Evolutionary conservation across 441 rosid species (phyloP).

Genomic region (Arabidopsis lyrata): DNA sequence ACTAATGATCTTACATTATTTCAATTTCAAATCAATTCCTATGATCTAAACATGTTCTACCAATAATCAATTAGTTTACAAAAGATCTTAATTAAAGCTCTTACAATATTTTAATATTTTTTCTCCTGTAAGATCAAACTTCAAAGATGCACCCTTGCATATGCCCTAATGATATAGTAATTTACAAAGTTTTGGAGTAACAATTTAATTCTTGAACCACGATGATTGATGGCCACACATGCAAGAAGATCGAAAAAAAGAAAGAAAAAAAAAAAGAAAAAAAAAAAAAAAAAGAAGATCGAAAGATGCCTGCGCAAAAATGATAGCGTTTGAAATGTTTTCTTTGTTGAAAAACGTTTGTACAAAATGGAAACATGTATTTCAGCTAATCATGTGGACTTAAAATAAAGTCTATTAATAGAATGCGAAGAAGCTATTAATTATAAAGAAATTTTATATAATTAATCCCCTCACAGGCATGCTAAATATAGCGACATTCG

Average conservation of each 20-base stretch:
- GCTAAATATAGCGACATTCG: conserved; percentile 7
- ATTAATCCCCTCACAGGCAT: background rate
- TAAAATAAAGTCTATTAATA: background rate
- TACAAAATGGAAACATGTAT: background rate
- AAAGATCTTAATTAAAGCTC: too few species aligned
- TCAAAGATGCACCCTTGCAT: too few species aligned
- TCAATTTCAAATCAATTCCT: too few species aligned
- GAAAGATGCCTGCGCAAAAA: background rate
- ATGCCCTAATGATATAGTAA: too few species aligned
- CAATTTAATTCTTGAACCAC: background rate
- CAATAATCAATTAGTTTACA: too few species aligned
- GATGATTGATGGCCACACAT: background rate
- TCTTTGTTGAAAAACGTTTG: background rate
- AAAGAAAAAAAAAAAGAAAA: too few species aligned
- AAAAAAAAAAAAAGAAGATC: background rate
- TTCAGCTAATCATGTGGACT: background rate
- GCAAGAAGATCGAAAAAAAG: background rate
- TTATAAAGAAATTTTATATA: too few species aligned
- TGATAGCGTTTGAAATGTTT: background rate
- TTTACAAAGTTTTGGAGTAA: too few species aligned
- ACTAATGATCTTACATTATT: too few species aligned
- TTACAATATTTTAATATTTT: too few species aligned
- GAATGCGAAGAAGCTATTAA: background rate
- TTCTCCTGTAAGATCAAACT: too few species aligned
- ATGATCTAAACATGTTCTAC: too few species aligned